A percentile compares a stretch with the other conserved stretches of the same genome.
phyloP scores from a whole-genome alignment of 768 basidiomycete species.

The Lactarius indigo region DNA sequence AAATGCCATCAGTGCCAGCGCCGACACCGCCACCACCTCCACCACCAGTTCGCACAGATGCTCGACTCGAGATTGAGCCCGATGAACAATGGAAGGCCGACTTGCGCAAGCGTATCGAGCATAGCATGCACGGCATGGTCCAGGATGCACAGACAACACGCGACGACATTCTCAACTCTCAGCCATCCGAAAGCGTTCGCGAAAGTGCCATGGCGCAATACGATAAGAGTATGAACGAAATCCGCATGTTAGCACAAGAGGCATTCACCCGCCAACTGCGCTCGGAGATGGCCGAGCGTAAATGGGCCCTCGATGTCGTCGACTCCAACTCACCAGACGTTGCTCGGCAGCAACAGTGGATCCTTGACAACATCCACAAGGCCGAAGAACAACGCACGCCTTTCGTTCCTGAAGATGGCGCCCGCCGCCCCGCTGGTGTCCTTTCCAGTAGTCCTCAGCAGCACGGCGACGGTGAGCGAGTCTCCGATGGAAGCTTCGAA shows the following conservation, averaged over 20 bases:
- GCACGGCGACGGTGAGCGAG: constrained; percentile 3
- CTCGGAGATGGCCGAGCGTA: constrained; percentile 22
- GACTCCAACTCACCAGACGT: constrained; percentile 24
- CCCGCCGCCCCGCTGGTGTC: neutral
- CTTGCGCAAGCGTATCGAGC: constrained; percentile 21
- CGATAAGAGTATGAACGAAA: constrained; percentile 21
- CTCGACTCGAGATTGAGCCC: constrained; percentile 14
- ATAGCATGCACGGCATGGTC: constrained; percentile 19
- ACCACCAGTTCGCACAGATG: constrained; percentile 18
- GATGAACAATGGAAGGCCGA: constrained; percentile 25
- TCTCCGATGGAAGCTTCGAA: constrained; percentile 1
- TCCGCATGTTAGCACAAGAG: constrained; percentile 22
- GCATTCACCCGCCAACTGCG: constrained; percentile 20
- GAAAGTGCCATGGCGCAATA: constrained; percentile 10
- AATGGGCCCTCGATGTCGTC: constrained; percentile 21
- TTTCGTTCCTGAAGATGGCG: neutral
- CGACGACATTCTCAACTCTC: constrained; percentile 13
- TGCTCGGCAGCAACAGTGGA: constrained; percentile 24
- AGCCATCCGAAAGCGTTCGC: constrained; percentile 9
- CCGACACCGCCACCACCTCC: constrained; percentile 20
- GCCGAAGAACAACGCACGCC: neutral
- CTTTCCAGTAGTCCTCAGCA: constrained; percentile 9
- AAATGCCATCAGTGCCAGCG: constrained; percentile 21
- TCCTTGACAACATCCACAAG: constrained; percentile 24
- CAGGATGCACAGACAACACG: constrained; percentile 14